Conservation (phyloP, 2,329 filamentous ascomycete genomes). For the Exophiala dermatitidis region DNA sequence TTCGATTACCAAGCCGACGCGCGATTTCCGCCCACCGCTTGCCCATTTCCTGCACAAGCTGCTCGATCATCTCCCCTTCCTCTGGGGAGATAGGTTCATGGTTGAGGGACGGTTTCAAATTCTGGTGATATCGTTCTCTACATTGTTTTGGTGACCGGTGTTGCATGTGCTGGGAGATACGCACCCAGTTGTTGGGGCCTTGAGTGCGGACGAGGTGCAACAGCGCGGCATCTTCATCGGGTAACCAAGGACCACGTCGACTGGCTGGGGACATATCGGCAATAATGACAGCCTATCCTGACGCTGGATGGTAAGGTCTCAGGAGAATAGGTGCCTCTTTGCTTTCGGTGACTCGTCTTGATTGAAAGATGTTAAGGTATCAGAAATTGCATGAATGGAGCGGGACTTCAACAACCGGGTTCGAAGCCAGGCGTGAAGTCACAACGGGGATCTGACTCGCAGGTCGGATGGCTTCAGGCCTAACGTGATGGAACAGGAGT, state of each 20-base stretch:
- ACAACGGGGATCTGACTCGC: not conserved
- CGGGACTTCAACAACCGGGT: not conserved
- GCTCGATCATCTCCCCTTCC: constrained; percentile 67
- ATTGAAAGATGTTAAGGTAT: not conserved
- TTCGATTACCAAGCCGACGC: constrained; percentile 69
- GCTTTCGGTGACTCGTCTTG: not conserved
- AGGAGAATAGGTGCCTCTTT: not conserved
- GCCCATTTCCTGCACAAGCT: constrained; percentile 67
- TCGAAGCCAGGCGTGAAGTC: not conserved
- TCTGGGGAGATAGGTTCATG: constrained; percentile 65
- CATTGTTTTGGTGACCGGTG: constrained; percentile 89
- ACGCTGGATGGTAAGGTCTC: not conserved
- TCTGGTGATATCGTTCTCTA: constrained; percentile 88
- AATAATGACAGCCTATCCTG: not conserved
- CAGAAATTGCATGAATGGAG: not conserved
- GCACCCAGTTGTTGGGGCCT: constrained; percentile 82
- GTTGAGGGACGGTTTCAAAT: constrained; percentile 70
- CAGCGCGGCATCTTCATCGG: constrained; percentile 64
- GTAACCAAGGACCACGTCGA: constrained; percentile 76
- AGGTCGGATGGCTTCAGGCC: too few relatives aligned
- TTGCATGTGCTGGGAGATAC: constrained; percentile 67
- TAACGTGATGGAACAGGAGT: too few relatives aligned
- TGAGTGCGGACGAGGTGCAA: constrained; percentile 63
- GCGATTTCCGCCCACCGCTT: constrained; percentile 94
- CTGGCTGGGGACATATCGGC: constrained; percentile 42